Percentiles rank a stretch among this genome's conserved stretches.
Conservation (phyloP, 176 grass and related monocot species). For the Cocos nucifera region DNA sequence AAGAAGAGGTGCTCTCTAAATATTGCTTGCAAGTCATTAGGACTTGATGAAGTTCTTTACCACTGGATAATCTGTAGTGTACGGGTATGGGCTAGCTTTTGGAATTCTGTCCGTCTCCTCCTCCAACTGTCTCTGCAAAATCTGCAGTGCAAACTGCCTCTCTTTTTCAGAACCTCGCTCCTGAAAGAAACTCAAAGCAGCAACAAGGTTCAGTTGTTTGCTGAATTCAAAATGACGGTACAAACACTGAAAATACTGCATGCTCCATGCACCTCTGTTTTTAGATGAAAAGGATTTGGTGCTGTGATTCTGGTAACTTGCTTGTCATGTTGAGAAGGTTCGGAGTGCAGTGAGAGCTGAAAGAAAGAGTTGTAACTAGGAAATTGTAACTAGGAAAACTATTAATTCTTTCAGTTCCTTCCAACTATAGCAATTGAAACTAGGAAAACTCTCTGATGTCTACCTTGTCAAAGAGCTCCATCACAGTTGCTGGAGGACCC, state of each 20-base stretch:
- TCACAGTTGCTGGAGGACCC: constrained; percentile 52
- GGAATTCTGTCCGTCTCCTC: constrained; percentile 65
- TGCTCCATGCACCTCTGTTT: constrained; percentile 49
- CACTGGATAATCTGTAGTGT: constrained; percentile 89
- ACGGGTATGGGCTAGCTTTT: constrained; percentile 85
- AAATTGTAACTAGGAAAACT: too few relatives aligned
- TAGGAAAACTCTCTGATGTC: background rate
- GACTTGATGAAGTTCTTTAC: constrained; percentile 20
- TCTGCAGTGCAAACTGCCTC: constrained; percentile 40
- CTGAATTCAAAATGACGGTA: background rate
- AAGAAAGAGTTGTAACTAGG: constrained; percentile 24
- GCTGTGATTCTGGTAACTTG: constrained; percentile 44
- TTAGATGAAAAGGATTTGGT: constrained; percentile 85
- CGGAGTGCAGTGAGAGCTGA: constrained; percentile 75
- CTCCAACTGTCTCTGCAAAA: constrained; percentile 56
- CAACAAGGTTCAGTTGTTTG: background rate
- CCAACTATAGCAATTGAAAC: too few relatives aligned
- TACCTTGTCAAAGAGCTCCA: constrained; percentile 77
- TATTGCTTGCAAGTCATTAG: too few relatives aligned
- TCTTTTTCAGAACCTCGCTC: constrained; percentile 81
- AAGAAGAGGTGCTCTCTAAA: too few relatives aligned
- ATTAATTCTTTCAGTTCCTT: too few relatives aligned
- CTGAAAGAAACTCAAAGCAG: constrained; percentile 25
- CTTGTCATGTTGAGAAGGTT: constrained; percentile 41
- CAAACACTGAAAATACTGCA: too few relatives aligned